Base-by-base conservation (phyloP, 2,329 filamentous ascomycete species). In the Botrytis paeoniae region DNA sequence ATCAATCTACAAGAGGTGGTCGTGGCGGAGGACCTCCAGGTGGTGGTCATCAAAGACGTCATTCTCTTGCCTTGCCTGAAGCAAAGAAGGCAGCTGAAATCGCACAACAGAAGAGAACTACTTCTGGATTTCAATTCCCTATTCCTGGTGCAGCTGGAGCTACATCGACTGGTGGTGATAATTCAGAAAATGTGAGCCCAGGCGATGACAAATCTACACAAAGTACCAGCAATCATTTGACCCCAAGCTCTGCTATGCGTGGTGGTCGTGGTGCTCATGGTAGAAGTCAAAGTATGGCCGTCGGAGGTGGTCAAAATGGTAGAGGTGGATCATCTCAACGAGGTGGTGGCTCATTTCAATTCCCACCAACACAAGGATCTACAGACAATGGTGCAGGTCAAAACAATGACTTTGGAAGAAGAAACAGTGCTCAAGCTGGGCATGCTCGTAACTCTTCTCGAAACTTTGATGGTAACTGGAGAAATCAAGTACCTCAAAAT, bases 391-490 rank as follows among this genome's bases (percentile, higher is more conserved):
- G 85, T 77, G 82, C 83, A 73, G 81, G 80, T 74, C 82, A 84
- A 75, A 80, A 81, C 74, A 84, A 82, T 75, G 93, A 96, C 77
- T 92, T 94, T 80, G 87, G 90, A 78, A 91, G 93, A 75, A 92
- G 93, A 78, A 91, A 92, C 78, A 93, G 92, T 82, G 72, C 75
- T 68, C 70, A 72, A 72, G 74, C 79, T 75, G 92, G 93, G 73
- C 96, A 99, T 81, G 91, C 89, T 76, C 90, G 96, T 75, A 92
- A 91, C 45, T 89, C 89, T 18, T 99, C 96, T 37, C 91, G 96
- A 76, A 99, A 98, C 84, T 98, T 98, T 80, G 96, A 99, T 78
- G 91, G 95, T 79, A 99, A 99, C 84, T 99, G 96, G 96, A 93
- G 96, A 79, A 97, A 94, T 80, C 95, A 93, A 78, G 88, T 88